Base-by-base conservation (phyloP, 2,329 filamentous ascomycete genomes). In the Trichoderma sp. region DNA sequence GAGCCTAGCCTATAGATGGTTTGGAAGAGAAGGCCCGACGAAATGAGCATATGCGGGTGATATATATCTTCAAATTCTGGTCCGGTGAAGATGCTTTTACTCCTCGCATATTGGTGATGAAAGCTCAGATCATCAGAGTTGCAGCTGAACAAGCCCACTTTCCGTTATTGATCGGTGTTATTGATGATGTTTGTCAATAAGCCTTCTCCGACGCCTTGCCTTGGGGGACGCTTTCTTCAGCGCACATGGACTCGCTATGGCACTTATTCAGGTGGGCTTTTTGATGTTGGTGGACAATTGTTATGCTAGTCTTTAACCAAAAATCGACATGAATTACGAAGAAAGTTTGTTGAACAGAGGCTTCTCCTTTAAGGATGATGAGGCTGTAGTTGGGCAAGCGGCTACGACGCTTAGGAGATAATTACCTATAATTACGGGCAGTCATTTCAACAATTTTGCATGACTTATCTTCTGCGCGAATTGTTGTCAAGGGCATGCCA, bases 121-220 rank as follows among this genome's bases (percentile, higher is more conserved):
- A 54, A 53, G 45, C 64, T 67, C 64, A 29, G 63, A 50, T 65
- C 50, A 57, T 8, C 29, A 27, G 27, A 45, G 35, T 45, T 48
- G 58, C 42, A n/a, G n/a, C 27, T 10, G 27, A 34, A 34, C 27
- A 48, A 37, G 37, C 45, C 57, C 56, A 60, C 56, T 61, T 19
- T 60, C 35, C 2, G 60, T 8, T 67, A 67, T 67, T 67, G 64
- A 67, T 45, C 13, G 27, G 27, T 9, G 54, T 61, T 61, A 67
- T 67, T 67, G 64, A 67, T 25, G 3, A 7, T 53, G 57, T 15
- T 53, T 35, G 42, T 67, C 64, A 67, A 67, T 67, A 67, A 61
- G 56, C 57, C 64, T 22, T 19, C 34, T 12, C 35, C 9, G n/a
- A n/a, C 25, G 27, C 37, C 17, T 64, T 27, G 35, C 60, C 27